Base-by-base conservation (phyloP, 2,329 filamentous ascomycete genomes). In the Cladosporium velox region DNA sequence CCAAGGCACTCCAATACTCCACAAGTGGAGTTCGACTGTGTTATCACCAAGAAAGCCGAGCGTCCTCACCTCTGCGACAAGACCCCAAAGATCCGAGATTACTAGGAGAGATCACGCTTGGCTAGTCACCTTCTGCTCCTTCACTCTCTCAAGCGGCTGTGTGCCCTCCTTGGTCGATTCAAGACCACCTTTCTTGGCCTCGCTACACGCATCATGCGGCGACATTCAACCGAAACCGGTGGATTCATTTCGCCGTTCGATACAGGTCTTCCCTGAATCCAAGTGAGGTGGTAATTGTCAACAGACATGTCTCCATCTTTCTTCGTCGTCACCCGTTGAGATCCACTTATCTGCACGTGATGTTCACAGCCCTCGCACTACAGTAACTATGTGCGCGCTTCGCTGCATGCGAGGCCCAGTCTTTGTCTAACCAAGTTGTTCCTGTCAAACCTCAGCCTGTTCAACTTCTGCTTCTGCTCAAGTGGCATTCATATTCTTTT, bases 11-110 rank as follows among this genome's bases (percentile, higher is more conserved):
- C 11, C 41, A 21, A 44, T 24, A 38, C 60, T 63, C 60, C 47
- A 44, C 49, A 4, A 26, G 61, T 64, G 61, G 61, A 64, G 51
- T 15, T 54, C 21, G 14, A 26, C 21, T 14, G 34, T 30, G 35
- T 11, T 35, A 28, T n/a, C n/a, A 24, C 60, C 49, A 63, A 63
- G 60, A 63, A 55, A 47, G 61, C 61, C 51, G 51, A 64, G 61
- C 34, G 61, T 57, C 61, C 51, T 64, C 49, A 54, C 61, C 32
- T 63, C 21, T 26, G 24, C 49, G 61, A 64, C 61, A 57, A 47
- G 61, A 47, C 41, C 61, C 34, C 24, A 57, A 44, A 54, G 26
- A 26, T n/a, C 51, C 51, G 38, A 64, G 28, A 57, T 44, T 44
- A 26, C 18, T 30, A 44, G 35, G 51, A 57, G 26, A 24, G 24